Conservation (phyloP, 129 eudicot genomes). For the Dittrichia graveolens region DNA sequence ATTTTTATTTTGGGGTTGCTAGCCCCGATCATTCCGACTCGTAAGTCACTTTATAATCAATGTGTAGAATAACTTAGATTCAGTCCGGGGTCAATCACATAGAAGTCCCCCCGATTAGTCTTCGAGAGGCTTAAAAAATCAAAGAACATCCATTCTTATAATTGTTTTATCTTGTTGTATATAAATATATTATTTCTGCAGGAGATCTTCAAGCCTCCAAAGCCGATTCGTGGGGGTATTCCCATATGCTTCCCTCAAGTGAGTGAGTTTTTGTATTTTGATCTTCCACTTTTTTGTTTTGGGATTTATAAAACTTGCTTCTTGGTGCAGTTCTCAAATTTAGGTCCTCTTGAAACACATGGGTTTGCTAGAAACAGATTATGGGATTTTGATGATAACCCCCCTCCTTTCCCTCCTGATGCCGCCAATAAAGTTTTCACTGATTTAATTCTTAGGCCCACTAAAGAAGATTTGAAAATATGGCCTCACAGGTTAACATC, state of each 20-base stretch:
- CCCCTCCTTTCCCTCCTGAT: slow-evolving; percentile 60
- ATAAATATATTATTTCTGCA: slow-evolving; percentile 33
- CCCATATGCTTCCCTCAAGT: slow-evolving; percentile 96
- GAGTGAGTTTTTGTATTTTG: slow-evolving; percentile 26
- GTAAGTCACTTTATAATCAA: no score
- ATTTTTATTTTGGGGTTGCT: no score
- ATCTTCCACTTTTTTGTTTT: not conserved
- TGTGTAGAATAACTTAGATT: no score
- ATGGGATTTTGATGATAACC: slow-evolving; percentile 70
- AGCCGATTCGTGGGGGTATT: slow-evolving; percentile 95
- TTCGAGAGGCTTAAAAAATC: no score
- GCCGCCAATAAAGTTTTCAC: slow-evolving; percentile 51
- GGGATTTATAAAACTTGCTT: slow-evolving; percentile 21
- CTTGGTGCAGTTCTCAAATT: slow-evolving; percentile 57
- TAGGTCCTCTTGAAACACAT: slow-evolving; percentile 74
- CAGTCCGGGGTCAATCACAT: no score
- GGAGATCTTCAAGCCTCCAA: slow-evolving; percentile 82
- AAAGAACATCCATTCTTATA: no score
- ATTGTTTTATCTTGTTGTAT: not conserved
- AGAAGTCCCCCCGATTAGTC: no score
- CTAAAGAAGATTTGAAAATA: slow-evolving; percentile 79
- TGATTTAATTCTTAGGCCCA: slow-evolving; percentile 75
- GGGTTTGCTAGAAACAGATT: slow-evolving; percentile 85
- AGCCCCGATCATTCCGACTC: no score
- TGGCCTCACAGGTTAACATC: slow-evolving; percentile 74